Conservation (phyloP, 192 early-diverging fungal species). For the Rhizophagus prolifer region DNA sequence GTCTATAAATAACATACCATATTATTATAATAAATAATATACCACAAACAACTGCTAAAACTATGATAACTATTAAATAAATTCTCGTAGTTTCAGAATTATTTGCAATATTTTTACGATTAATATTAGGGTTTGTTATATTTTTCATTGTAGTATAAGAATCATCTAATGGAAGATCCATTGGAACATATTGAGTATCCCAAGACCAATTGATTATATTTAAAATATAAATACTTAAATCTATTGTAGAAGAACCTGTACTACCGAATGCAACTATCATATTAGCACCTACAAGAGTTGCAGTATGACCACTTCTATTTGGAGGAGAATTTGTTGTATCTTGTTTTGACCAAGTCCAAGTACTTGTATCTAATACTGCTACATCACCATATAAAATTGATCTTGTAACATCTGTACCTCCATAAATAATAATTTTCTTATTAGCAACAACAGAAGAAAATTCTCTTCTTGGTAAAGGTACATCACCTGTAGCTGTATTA, state of each 20-base stretch:
- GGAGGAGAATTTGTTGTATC: constrained; percentile 8
- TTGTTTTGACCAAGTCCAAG: constrained; percentile 11
- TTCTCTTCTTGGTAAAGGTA: constrained; percentile 26
- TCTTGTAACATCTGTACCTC: constrained; percentile 16
- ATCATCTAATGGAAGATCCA: neutral
- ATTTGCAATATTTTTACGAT: neutral
- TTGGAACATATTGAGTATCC: constrained; percentile 14
- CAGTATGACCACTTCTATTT: constrained; percentile 28
- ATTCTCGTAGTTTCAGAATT: neutral
- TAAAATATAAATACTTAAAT: constrained; percentile 32
- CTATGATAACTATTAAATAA: neutral
- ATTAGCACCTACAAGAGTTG: constrained; percentile 29
- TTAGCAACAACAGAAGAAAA: constrained; percentile 27
- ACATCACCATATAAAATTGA: constrained; percentile 21
- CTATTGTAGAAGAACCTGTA: neutral
- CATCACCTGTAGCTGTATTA: constrained; percentile 1
- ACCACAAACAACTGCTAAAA: neutral
- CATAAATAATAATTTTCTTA: constrained; percentile 32
- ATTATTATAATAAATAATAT: neutral
- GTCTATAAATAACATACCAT: neutral
- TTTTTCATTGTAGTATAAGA: neutral
- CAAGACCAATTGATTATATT: constrained; percentile 27
- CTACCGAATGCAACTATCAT: constrained; percentile 29
- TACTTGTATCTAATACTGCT: constrained; percentile 27
- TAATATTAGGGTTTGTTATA: neutral